Evolutionary conservation across 2,329 filamentous ascomycete genomes (phyloP).

Genomic region (Didymella sp.): DNA sequence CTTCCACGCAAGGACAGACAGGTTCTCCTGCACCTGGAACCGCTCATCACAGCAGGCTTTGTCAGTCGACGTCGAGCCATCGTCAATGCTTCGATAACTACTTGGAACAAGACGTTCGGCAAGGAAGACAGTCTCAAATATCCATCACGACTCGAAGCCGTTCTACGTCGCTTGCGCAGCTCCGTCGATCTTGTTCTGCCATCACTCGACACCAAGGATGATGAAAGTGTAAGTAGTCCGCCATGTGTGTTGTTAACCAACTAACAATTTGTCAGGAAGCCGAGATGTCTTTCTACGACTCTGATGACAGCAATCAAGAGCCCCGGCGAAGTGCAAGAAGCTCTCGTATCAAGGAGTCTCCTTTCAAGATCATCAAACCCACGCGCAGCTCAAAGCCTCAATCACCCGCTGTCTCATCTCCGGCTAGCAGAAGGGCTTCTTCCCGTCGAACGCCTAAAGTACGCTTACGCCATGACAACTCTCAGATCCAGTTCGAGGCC

Average conservation of each 20-base stretch:
- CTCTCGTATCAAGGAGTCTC: slow-evolving; percentile 36
- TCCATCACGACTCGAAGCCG: slow-evolving; percentile 67
- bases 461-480: slow-evolving; percentile 77
- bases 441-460: slow-evolving; percentile 53
- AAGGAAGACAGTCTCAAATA: slow-evolving; percentile 66
- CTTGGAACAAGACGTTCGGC: slow-evolving; percentile 77
- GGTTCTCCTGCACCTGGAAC: slow-evolving; percentile 62
- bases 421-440: slow-evolving; percentile 30
- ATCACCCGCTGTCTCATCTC: slow-evolving; percentile 36
- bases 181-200: slow-evolving; percentile 61
- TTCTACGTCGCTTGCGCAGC: slow-evolving; percentile 67
- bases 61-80: slow-evolving; percentile 59
- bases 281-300: slow-evolving; percentile 50
- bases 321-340: slow-evolving; percentile 27
- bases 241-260: slow-evolving; percentile 42
- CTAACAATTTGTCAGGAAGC: slow-evolving; percentile 27
- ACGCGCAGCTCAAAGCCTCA: slow-evolving; percentile 32
- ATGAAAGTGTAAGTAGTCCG: slow-evolving; percentile 47
- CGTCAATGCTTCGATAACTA: slow-evolving; percentile 59
- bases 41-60: slow-evolving; percentile 61
- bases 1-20: slow-evolving; percentile 65
- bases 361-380: slow-evolving; percentile 37
- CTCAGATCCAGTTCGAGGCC: slow-evolving; percentile 77
- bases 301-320: slow-evolving; percentile 32
- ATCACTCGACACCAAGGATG: slow-evolving; percentile 51